phyloP scores from a whole-genome alignment of 2,329 filamentous ascomycete genomes.

The Fusarium solani-melongenae region DNA sequence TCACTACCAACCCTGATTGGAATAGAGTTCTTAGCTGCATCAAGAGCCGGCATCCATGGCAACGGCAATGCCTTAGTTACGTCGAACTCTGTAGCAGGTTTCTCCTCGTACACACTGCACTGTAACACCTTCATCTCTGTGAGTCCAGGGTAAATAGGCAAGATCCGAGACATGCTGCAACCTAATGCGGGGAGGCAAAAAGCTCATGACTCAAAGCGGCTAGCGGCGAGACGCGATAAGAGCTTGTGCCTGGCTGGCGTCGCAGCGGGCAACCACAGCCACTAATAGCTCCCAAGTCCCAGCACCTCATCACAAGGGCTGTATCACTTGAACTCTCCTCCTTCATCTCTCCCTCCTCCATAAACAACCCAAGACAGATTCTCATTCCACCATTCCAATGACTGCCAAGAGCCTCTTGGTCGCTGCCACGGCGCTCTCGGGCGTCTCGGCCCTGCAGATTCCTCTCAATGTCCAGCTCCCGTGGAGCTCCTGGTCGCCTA shows the following conservation, averaged over 20 bases:
- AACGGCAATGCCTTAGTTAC: neutral
- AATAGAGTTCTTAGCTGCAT: neutral
- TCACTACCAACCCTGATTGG: neutral
- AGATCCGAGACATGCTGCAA: neutral
- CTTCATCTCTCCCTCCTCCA: conserved; percentile 1
- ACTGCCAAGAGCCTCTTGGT: conserved; percentile 41
- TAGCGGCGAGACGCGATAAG: conserved; percentile 32
- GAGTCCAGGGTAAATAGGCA: neutral
- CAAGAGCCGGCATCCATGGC: neutral
- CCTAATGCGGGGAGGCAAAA: neutral
- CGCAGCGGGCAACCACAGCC: conserved; percentile 24
- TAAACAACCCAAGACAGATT: neutral
- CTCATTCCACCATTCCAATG: conserved; percentile 17
- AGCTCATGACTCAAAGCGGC: neutral
- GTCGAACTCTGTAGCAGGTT: neutral
- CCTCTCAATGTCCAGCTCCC: conserved; percentile 35
- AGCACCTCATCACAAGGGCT: conserved; percentile 32
- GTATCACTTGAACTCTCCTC: conserved; percentile 34
- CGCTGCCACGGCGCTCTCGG: conserved; percentile 42
- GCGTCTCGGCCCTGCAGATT: conserved; percentile 42
- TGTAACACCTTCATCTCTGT: neutral
- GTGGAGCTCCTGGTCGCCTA: conserved; percentile 28
- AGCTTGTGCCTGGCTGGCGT: conserved; percentile 34
- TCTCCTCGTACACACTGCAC: neutral
- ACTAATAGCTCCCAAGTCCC: conserved; percentile 6